Evolutionary conservation across 441 rosid species (phyloP).

Genomic region (Mallotus repandus): DNA sequence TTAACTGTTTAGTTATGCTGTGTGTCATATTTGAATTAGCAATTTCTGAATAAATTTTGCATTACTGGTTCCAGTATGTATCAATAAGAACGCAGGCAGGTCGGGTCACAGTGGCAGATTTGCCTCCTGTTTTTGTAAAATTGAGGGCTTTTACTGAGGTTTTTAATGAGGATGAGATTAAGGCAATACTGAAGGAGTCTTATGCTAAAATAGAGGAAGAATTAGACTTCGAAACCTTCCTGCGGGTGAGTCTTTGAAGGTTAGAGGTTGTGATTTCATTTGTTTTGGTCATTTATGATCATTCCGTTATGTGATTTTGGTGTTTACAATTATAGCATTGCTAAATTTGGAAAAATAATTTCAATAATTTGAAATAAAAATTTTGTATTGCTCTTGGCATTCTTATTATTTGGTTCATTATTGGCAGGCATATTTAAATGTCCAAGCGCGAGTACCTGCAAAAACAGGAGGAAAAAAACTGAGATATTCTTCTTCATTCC

Average conservation of each 20-base stretch:
- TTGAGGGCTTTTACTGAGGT: slow-evolving; percentile 66
- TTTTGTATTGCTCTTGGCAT: no score
- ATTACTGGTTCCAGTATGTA: slow-evolving; percentile 44
- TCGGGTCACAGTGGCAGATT: slow-evolving; percentile 56
- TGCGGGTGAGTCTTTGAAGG: slow-evolving; percentile 56
- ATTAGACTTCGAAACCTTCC: slow-evolving; percentile 85
- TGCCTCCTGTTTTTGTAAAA: slow-evolving; percentile 66
- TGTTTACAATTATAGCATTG: neutral
- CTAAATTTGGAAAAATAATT: neutral
- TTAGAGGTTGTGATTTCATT: slow-evolving; percentile 3
- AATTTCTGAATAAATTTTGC: slow-evolving; percentile 14
- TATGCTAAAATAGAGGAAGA: slow-evolving; percentile 47
- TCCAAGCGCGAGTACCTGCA: slow-evolving; percentile 63
- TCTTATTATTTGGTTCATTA: neutral
- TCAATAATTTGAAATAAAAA: neutral
- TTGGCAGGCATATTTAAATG: slow-evolving; percentile 67
- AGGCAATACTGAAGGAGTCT: slow-evolving; percentile 51
- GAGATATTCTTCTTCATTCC: slow-evolving; percentile 61
- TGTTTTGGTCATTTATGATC: neutral
- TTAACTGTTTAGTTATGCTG: neutral
- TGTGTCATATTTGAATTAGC: neutral
- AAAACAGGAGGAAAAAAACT: slow-evolving; percentile 59
- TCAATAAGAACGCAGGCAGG: slow-evolving; percentile 55
- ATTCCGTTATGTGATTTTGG: neutral
- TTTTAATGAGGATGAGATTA: slow-evolving; percentile 67